Evolutionary conservation across 169 alveolate genomes (phyloP), one percentile per base, ranked within the genome.

Genomic region (Eimeria acervulina): DNA sequence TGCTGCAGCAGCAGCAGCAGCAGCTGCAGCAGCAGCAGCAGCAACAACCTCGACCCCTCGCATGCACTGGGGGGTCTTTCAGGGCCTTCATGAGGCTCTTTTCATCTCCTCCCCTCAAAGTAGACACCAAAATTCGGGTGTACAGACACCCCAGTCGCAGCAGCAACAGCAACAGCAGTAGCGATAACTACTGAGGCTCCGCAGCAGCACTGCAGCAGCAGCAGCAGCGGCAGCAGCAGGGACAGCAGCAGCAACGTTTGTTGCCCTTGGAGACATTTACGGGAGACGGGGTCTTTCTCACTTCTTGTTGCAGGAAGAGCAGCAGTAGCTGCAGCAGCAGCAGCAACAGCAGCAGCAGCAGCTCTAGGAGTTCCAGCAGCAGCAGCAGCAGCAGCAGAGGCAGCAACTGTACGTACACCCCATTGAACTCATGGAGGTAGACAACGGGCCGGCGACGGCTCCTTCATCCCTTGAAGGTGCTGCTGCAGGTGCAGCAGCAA

Each of bases 21-120:
- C 31, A 63, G 74, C 74, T 4, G 26, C 74, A 23, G 74, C 74
- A 63, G 74, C 74, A 63, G 74, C 74, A n/a, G 55, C 55, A 47
- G 55, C 55, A 47, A 12, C 19, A 47, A 47, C 55, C 55, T 47
- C 55, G 55, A 47, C 55, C 55, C 55, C 55, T 47, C 55, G 55
- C 55, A 47, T 47, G 55, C 55, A 47, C 5, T 7, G 55, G 55
- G 55, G 55, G 55, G 55, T 47, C 55, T 47, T 47, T 47, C 5
- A 47, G 55, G 55, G 55, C 55, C 55, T 47, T 47, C 5, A 5
- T 47, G 12, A 47, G 55, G 55, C 55, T 47, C 55, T 47, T 47
- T 47, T 12, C 12, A 12, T 47, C 12, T 5, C 55, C 55, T 47
- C 55, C 55, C 12, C 55, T 47, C 12, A 47, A 7, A 47, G 12